These are phyloP conservation scores for Diutina sp. DNA, from an alignment of 1,139 yeast species.

Conservation along the genomic window DNA sequence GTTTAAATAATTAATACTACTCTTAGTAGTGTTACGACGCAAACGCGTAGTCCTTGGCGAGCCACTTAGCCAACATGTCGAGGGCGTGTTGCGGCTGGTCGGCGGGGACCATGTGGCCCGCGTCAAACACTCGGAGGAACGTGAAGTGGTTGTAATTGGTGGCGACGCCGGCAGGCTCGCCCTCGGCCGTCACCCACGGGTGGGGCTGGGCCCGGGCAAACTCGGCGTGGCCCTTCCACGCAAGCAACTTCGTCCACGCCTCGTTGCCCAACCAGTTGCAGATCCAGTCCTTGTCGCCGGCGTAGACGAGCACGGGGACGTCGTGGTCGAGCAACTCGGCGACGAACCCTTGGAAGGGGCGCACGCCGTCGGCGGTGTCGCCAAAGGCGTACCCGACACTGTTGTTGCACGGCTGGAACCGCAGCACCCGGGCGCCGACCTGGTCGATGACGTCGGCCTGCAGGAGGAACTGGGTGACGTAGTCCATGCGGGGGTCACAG, in stretches of 20 bases:
- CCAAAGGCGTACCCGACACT: background rate
- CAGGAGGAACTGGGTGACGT: background rate
- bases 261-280: constrained; percentile 1
- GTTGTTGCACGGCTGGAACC: background rate
- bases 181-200: background rate
- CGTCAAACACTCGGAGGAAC: background rate
- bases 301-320: background rate
- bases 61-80: background rate
- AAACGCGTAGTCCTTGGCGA: background rate
- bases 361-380: background rate
- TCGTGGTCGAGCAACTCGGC: background rate
- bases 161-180: background rate
- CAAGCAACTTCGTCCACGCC: background rate
- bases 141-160: background rate
- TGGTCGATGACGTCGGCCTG: background rate
- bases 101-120: background rate
- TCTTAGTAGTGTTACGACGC: too few species aligned
- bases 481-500: background rate
- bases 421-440: background rate
- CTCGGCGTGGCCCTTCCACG: background rate
- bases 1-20: too few species aligned
- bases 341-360: background rate
- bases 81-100: background rate
- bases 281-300: background rate
- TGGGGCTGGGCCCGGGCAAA: background rate